Conservation (phyloP, 345 rosid species). For the Citrus cavaleriei region DNA sequence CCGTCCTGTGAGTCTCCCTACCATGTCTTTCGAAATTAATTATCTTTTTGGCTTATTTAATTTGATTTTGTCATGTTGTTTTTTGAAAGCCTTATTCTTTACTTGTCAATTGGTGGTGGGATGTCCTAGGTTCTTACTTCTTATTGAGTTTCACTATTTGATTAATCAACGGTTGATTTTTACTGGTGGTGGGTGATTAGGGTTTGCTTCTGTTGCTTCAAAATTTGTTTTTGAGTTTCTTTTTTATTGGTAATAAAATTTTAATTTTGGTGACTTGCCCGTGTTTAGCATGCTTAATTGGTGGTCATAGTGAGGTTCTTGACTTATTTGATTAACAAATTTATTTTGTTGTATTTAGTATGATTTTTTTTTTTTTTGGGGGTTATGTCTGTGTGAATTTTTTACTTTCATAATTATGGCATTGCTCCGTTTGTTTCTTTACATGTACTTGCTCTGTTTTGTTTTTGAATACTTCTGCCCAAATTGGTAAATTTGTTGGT, state of each 20-base stretch:
- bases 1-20: constrained; percentile 31
- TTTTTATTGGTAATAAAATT: background rate
- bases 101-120: background rate
- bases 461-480: background rate
- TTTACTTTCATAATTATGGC: background rate
- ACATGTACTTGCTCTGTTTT: background rate
- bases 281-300: background rate
- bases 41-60: too few species aligned
- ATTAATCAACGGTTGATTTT: background rate
- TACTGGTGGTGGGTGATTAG: background rate
- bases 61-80: background rate
- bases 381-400: background rate
- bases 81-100: background rate
- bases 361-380: background rate
- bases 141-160: background rate
- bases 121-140: background rate
- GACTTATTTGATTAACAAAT: background rate
- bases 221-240: background rate
- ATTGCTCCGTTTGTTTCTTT: background rate
- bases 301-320: background rate
- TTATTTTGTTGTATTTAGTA: background rate
- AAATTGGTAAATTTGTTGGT: background rate
- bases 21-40: too few species aligned
- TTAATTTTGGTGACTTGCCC: background rate
- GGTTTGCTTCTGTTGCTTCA: background rate